Conservation (phyloP, 768 basidiomycete genomes). For the Tricholoma hemisulphureum region DNA sequence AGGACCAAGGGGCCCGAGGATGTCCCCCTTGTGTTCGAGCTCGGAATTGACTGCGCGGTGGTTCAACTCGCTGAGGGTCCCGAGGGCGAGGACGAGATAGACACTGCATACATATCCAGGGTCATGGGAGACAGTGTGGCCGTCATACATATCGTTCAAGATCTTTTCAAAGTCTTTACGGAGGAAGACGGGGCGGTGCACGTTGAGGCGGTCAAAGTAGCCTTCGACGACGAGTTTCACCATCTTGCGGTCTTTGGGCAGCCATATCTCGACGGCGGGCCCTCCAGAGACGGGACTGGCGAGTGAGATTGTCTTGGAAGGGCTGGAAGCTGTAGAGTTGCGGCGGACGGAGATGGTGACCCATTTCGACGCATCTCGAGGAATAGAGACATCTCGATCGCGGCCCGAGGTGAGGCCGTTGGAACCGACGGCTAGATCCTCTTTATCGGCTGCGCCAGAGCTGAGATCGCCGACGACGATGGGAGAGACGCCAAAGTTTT, state of each 20-base stretch:
- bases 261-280: constrained; percentile 54
- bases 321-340: constrained; percentile 34
- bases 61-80: constrained; percentile 80
- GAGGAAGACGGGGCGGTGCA: constrained; percentile 75
- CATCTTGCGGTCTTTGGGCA: constrained; percentile 75
- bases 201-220: constrained; percentile 76
- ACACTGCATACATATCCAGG: constrained; percentile 78
- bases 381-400: constrained; percentile 56
- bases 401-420: constrained; percentile 68
- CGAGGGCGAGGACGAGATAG: constrained; percentile 76
- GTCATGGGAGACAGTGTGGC: constrained; percentile 50
- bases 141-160: constrained; percentile 66
- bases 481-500: constrained; percentile 74
- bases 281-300: constrained; percentile 27
- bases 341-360: constrained; percentile 51
- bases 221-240: constrained; percentile 59
- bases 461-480: constrained; percentile 66
- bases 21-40: constrained; percentile 37
- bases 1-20: constrained; percentile 32
- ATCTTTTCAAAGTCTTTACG: constrained; percentile 66
- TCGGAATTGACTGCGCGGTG: constrained; percentile 59
- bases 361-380: constrained; percentile 66
- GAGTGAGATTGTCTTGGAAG: constrained; percentile 33
- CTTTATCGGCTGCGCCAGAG: constrained; percentile 54
- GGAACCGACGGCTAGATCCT: constrained; percentile 78